Evolutionary conservation across 2,329 filamentous ascomycete species (phyloP), one percentile per base, ranked within the genome.

Genomic region (Hypoxylon sp.): DNA sequence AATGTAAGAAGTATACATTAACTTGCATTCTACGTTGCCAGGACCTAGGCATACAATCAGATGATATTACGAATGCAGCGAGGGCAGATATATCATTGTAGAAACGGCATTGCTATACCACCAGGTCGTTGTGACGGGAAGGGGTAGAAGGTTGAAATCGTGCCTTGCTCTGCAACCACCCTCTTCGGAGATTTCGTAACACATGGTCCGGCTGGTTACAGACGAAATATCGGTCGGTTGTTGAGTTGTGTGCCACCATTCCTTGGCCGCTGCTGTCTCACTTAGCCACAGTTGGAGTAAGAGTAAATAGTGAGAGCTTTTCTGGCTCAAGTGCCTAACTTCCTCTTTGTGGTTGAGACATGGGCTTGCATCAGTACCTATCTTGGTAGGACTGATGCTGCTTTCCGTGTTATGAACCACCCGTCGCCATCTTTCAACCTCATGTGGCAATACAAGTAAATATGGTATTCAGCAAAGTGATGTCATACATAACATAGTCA

Each of bases 131-230:
- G 52, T 48, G 14, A 24, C 13, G 55, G 26, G 51, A 54, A 50
- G 47, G 14, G 29, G 42, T 55, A 24, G 60, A 22, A 65, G 63
- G 65, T 74, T 71, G 70, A 66, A 65, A 67, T 69, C 69, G 57
- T 35, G 69, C 44, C 50, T 59, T 19, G 63, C 52, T 47, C 73
- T 78, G 75, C 75, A 77, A 50, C 65, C 50, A 74, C 68, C 74
- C 74, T 74, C 44, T 29, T 70, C 73, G 72, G 73, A 76, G 74
- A 76, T 76, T 77, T 75, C 62, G 74, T 75, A 67, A 39, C 58
- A 73, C 68, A 61, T 62, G 51, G 33, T 39, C 51, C 71, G 70
- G 71, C 33, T 63, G 47, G 60, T 17, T 50, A 72, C 74, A 74
- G 73, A 22, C 33, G 31, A 53, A 29, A 46, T 33, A 22, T 63